Base-by-base conservation (phyloP, 1,284 basidiomycete species). In the Ganoderma sinense region DNA sequence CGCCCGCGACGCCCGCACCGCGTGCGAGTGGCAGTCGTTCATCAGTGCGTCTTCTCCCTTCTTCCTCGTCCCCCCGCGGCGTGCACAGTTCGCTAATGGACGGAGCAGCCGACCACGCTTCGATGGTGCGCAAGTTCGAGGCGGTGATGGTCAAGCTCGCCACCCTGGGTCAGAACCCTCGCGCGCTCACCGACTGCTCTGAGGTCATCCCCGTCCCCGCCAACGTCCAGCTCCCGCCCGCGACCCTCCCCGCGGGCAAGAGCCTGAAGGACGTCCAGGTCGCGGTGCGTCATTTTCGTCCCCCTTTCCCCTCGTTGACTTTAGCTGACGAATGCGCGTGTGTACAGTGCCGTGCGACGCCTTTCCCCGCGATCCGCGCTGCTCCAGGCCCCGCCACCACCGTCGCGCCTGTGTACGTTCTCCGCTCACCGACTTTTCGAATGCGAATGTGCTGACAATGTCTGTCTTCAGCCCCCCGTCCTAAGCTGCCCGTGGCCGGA, bases 11-110 rank as follows among this genome's bases (percentile, higher is more conserved):
- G 64, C 76, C 16, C 73, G 77, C 26, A 80, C 80, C 29, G 81
- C 81, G 33, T 83, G 82, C 76, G 73, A 77, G 39, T 82, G 81
- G 82, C 81, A 83, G 74, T 76, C 77, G 2, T 77, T 81, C 70
- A 75, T 81, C 67, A 62, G 82, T 74, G 70, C 77, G 59, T 82
- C 80, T 69, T 10, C 36, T 36, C 76, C 36, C 36, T 7, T 36
- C n/a, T 36, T 6, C 36, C 36, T 36, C 80, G 11, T 23, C 13
- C n/a, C 6, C 3, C n/a, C n/a, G n/a, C n/a, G n/a, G n/a, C 36
- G 6, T 36, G 36, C 10, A 36, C 6, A 6, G 36, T 36, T 7
- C 1, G 36, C 36, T 36, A 10, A 36, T 10, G 6, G 36, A 36
- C 6, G 36, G 36, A 7, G n/a, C 29, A 62, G 56, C 64, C 60